Evolutionary conservation across 2,329 filamentous ascomycete genomes (phyloP).

Genomic region (Orbilia ellipsospora): DNA sequence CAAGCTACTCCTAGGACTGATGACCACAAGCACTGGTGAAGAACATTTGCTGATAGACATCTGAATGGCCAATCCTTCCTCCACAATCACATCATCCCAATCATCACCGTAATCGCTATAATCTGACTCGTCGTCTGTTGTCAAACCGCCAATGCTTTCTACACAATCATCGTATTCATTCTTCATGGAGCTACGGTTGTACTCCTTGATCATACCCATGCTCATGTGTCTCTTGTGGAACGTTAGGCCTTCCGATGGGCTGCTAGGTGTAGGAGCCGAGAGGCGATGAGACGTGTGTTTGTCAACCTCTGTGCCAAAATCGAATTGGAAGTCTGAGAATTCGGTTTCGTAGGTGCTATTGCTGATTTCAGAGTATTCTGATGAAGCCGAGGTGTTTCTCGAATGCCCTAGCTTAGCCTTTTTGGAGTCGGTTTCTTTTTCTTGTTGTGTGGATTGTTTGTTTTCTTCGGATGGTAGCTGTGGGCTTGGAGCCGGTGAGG

Average conservation of each 20-base stretch:
- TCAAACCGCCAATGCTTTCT: constrained; percentile 43
- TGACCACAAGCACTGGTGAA: constrained; percentile 32
- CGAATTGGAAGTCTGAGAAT: constrained; percentile 53
- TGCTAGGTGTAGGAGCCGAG: neutral
- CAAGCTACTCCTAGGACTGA: constrained; percentile 34
- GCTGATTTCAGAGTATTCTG: constrained; percentile 44
- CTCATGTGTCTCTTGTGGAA: constrained; percentile 20
- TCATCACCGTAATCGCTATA: constrained; percentile 46
- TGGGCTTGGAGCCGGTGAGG: constrained; percentile 7
- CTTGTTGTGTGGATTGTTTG: constrained; percentile 8
- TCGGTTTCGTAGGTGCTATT: constrained; percentile 50
- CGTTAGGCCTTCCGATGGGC: constrained; percentile 1
- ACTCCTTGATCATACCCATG: constrained; percentile 29
- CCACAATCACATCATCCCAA: constrained; percentile 39
- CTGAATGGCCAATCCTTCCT: constrained; percentile 45
- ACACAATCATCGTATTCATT: constrained; percentile 50
- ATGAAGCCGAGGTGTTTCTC: constrained; percentile 48
- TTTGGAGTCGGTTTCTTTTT: constrained; percentile 16
- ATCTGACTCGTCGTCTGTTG: constrained; percentile 50
- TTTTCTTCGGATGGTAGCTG: constrained; percentile 22
- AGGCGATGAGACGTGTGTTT: constrained; percentile 13
- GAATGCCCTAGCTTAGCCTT: constrained; percentile 23
- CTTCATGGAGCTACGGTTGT: constrained; percentile 1
- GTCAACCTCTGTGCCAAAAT: constrained; percentile 22
- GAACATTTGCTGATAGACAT: constrained; percentile 32